Percentiles rank a stretch among this genome's conserved stretches.
Evolutionary conservation across 371 early-diverging fungal species (phyloP).

Genomic region (Syncephalis fuscata): DNA sequence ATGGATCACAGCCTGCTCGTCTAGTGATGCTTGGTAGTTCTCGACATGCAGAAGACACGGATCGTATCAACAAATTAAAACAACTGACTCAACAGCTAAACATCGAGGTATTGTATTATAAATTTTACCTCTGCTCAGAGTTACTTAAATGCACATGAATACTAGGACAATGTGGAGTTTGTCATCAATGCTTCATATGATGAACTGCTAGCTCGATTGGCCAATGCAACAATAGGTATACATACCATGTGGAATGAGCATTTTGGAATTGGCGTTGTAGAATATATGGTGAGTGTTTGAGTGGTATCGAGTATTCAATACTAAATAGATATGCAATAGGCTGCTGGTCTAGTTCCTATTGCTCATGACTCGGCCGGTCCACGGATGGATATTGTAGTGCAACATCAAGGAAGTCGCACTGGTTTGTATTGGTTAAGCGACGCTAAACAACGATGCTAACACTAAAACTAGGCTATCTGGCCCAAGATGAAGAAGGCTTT

Average conservation of each 20-base stretch:
- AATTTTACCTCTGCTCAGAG: neutral
- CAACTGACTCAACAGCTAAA: slow-evolving; percentile 23
- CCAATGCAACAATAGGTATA: slow-evolving; percentile 53
- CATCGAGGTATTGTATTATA: slow-evolving; percentile 21
- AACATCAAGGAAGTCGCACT: neutral
- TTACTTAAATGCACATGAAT: slow-evolving; percentile 1
- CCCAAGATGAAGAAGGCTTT: slow-evolving; percentile 30
- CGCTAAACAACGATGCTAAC: neutral
- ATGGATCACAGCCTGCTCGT: slow-evolving; percentile 13
- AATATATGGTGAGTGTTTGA: slow-evolving; percentile 66
- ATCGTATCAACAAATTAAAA: slow-evolving; percentile 42
- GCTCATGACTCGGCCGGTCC: slow-evolving; percentile 93
- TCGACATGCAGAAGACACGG: slow-evolving; percentile 63
- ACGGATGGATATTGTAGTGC: slow-evolving; percentile 68
- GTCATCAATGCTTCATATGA: slow-evolving; percentile 67
- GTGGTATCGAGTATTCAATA: neutral
- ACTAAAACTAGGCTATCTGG: slow-evolving; percentile 29
- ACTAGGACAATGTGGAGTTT: slow-evolving; percentile 53
- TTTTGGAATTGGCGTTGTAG: slow-evolving; percentile 93
- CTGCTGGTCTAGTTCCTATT: slow-evolving; percentile 77
- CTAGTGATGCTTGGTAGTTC: slow-evolving; percentile 61
- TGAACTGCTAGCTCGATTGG: slow-evolving; percentile 34
- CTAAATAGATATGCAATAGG: slow-evolving; percentile 20
- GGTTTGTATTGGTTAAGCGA: neutral
- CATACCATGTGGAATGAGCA: slow-evolving; percentile 97